Evolutionary conservation across 2,329 filamentous ascomycete species (phyloP), one percentile per base, ranked within the genome.

Genomic region (Sclerotiophoma versabilis): DNA sequence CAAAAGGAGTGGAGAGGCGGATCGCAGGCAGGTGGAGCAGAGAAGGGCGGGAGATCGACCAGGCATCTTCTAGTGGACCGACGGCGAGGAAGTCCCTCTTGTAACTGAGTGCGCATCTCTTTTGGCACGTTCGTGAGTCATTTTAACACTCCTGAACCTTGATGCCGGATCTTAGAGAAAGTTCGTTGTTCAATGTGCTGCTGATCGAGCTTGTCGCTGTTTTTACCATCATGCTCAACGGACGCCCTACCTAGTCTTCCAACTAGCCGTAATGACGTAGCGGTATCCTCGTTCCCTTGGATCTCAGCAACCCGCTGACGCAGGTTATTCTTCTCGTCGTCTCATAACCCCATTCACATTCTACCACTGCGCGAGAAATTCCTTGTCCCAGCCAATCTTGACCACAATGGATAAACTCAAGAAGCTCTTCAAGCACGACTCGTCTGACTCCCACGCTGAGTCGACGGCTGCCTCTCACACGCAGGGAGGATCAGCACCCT

Each of bases 361-460:
- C n/a, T n/a, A n/a, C n/a, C n/a, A n/a, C n/a, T n/a, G n/a, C n/a
- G n/a, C n/a, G 14, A 4, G 17, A 10, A 37, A 7, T 12, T n/a
- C 6, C 34, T n/a, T 12, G 10, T 37, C 12, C 20, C 17, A 36
- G 4, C 11, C 17, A 2, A 7, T 15, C 14, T 5, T n/a, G 20
- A 29, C n/a, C 41, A 27, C n/a, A 12, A 52, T 52, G 49, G 23
- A 46, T 22, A 53, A 53, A 25, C 43, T 53, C 36, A 47, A 53
- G 36, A 53, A 53, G 22, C 17, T 53, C 30, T 47, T 53, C 30
- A 53, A 53, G 25, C 36, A 47, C 23, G 42, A 53, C 29, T 47
- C 49, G 1, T 30, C 36, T 11, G 37, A 36, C 17, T 42, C 42
- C 11, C 34, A 23, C 5, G 4, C 34, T 7, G 25, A 26, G 3